Base-by-base conservation (phyloP, 768 basidiomycete genomes). In the Kwoniella dejecticola region DNA sequence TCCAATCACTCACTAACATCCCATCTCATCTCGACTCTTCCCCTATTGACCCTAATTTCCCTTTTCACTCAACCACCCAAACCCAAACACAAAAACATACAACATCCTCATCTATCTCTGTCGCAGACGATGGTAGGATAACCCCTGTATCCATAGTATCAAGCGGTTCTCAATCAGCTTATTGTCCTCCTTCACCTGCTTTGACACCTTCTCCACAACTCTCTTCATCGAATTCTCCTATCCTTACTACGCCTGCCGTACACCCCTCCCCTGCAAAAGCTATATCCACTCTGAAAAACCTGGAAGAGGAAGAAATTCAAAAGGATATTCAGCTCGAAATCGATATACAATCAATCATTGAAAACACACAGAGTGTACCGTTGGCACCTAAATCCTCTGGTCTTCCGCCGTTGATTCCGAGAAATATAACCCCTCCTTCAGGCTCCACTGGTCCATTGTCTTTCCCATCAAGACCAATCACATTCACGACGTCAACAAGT, bases 161-260 rank as follows among this genome's bases (percentile, higher is more conserved):
- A 57, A 6, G 13, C 48, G 31, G 36, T 40, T 59, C 50, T 12
- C 47, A 54, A 33, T 36, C 52, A 21, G 6, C 53, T 49, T 47
- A 60, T 47, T 62, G 60, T 55, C 60, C 60, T 41, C 60, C 60
- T 19, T 62, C 60, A 21, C 60, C 60, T 53, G 52, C 46, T 21
- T 53, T 55, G 23, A 62, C 60, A 29, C 60, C 60, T 44, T 62
- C 60, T 29, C 60, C 60, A 13, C 52, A 62, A 19, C 33, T 36
- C 23, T 62, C 60, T 4, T 47, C 44, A 11, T 31, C 46, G 15
- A 45, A 49, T 41, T 62, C 60, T n/a, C 60, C 60, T 46, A 47
- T 62, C 31, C 46, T 62, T 21, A 53, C 36, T 40, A 62, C 60
- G 13, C 60, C 60, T 1, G 42, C 33, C 12, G 45, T 30, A 33